phyloP scores from a whole-genome alignment of 1,284 basidiomycete species.

The Takashimella tepidaria region DNA sequence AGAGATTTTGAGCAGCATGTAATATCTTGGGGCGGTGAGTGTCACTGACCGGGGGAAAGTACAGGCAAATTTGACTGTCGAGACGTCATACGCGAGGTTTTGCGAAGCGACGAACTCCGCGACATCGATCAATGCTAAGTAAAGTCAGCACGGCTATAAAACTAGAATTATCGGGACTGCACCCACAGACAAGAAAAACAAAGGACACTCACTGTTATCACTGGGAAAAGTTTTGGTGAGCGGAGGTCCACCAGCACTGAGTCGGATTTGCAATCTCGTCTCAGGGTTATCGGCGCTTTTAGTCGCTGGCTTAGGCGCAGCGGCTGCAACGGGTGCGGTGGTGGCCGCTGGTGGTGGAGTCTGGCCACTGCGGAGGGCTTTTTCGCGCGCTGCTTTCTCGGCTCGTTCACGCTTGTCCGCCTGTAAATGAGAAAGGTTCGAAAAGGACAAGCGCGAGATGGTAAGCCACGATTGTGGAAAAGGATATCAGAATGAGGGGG shows the following conservation, averaged over 20 bases:
- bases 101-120: slow-evolving; percentile 81
- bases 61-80: slow-evolving; percentile 67
- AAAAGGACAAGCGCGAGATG: neutral
- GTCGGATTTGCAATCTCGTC: slow-evolving; percentile 72
- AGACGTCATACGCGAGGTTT: slow-evolving; percentile 61
- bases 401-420: slow-evolving; percentile 84
- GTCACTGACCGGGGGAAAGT: slow-evolving; percentile 72
- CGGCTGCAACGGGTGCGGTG: slow-evolving; percentile 45
- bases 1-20: too few species aligned
- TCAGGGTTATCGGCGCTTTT: slow-evolving; percentile 72
- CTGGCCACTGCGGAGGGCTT: slow-evolving; percentile 73
- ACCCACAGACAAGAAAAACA: neutral
- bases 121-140: slow-evolving; percentile 69
- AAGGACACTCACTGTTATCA: slow-evolving; percentile 60
- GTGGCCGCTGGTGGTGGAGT: slow-evolving; percentile 35
- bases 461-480: neutral
- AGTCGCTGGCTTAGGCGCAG: slow-evolving; percentile 47
- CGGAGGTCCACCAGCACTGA: slow-evolving; percentile 71
- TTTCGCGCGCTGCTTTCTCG: slow-evolving; percentile 78
- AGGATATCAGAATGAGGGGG: neutral
- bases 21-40: too few species aligned
- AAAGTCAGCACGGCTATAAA: neutral
- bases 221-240: slow-evolving; percentile 73
- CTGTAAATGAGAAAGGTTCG: slow-evolving; percentile 13
- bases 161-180: too few species aligned